Conservation (phyloP, 768 basidiomycete species). For the Lanmaoa pseudosensibilis region DNA sequence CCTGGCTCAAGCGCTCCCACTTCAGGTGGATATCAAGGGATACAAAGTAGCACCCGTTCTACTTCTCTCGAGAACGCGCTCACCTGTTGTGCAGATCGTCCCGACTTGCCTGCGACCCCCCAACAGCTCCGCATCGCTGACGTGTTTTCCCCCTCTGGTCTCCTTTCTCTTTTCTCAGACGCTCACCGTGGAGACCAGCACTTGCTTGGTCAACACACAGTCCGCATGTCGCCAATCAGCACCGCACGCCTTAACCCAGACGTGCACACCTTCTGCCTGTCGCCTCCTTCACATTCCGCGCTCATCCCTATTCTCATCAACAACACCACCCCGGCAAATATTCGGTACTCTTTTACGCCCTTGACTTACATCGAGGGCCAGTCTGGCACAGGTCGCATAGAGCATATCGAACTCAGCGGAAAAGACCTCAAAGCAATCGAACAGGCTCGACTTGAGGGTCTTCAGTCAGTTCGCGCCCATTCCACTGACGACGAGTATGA, state of each 20-base stretch:
- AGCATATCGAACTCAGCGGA: constrained; percentile 53
- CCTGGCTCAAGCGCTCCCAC: constrained; percentile 30
- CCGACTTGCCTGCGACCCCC: constrained; percentile 43
- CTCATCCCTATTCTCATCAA: constrained; percentile 86
- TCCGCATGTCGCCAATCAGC: constrained; percentile 90
- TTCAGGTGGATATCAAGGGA: constrained; percentile 18
- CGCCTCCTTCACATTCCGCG: constrained; percentile 50
- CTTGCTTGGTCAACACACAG: constrained; percentile 83
- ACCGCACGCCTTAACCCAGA: constrained; percentile 88
- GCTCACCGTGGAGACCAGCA: constrained; percentile 49
- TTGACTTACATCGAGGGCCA: constrained; percentile 49
- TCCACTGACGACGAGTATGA: constrained; percentile 68
- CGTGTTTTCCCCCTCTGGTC: constrained; percentile 50
- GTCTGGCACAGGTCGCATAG: constrained; percentile 44
- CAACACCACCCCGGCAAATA: constrained; percentile 73
- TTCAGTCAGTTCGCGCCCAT: constrained; percentile 46
- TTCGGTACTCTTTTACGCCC: constrained; percentile 74
- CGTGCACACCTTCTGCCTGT: constrained; percentile 70
- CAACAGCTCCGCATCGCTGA: constrained; percentile 50
- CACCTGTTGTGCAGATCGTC: constrained; percentile 27
- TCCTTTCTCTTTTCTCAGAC: constrained; percentile 43
- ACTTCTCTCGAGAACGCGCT: neutral
- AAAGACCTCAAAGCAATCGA: constrained; percentile 72
- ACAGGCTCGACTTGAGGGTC: constrained; percentile 51
- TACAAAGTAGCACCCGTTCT: constrained; percentile 33